These are phyloP conservation scores for Leucosporidium creatinivorum DNA, from an alignment of 768 basidiomycete genomes.

Conservation along the genomic window DNA sequence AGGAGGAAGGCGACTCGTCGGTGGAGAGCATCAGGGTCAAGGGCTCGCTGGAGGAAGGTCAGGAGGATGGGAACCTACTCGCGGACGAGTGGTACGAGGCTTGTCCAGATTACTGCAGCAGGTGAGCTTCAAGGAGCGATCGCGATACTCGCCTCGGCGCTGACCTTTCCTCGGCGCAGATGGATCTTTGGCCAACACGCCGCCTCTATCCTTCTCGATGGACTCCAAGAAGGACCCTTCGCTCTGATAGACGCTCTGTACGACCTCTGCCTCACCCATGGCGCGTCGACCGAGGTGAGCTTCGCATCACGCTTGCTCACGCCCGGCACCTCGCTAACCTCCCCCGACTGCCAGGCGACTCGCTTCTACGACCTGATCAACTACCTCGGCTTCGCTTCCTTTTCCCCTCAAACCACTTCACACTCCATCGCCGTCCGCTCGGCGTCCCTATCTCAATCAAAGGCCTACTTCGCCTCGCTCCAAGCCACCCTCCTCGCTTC, in stretches of 20 bases:
- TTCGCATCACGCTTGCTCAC: neutral
- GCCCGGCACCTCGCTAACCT: neutral
- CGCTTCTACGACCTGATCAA: neutral
- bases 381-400: neutral
- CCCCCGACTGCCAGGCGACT: neutral
- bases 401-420: no score
- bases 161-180: neutral
- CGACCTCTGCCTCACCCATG: neutral
- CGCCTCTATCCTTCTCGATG: neutral
- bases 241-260: neutral
- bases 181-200: conserved; percentile 1
- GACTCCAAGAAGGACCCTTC: neutral
- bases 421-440: no score
- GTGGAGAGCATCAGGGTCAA: no score
- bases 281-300: neutral
- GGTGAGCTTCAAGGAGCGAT: neutral
- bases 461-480: no score
- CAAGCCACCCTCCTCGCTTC: no score
- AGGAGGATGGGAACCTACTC: neutral
- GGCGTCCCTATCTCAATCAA: no score
- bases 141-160: neutral
- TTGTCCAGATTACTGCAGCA: neutral
- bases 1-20: neutral
- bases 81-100: conserved; percentile 1
- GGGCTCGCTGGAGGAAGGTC: neutral